Conservation (phyloP, 805 yeast genomes). For the Yamadazyma paraphyllophila region DNA sequence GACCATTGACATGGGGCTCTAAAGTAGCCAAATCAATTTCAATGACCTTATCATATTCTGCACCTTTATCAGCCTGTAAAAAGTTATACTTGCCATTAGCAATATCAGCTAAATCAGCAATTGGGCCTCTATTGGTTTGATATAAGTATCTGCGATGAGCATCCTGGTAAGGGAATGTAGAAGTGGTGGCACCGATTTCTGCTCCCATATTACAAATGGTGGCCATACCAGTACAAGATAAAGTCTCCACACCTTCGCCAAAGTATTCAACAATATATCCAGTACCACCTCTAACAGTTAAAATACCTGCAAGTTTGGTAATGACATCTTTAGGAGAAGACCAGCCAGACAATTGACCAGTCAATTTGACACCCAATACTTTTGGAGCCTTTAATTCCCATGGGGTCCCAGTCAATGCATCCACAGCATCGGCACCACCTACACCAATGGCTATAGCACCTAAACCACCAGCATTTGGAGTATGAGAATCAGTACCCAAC, state of each 20-base stretch:
- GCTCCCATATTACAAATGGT: conserved; percentile 99
- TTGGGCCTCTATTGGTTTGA: conserved; percentile 80
- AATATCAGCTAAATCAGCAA: conserved; percentile 75
- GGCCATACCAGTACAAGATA: conserved; percentile 98
- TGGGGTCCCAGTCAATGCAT: conserved; percentile 93
- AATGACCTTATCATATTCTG: conserved; percentile 87
- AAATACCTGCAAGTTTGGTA: conserved; percentile 83
- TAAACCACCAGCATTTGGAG: conserved; percentile 98
- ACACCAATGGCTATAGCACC: conserved; percentile 99
- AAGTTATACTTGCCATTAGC: conserved; percentile 56
- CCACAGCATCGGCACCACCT: conserved; percentile 99
- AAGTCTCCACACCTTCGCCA: conserved; percentile 86
- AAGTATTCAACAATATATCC: conserved; percentile 95
- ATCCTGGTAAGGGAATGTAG: conserved; percentile 90
- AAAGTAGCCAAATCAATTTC: conserved; percentile 83
- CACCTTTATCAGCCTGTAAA: conserved; percentile 82
- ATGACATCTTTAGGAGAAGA: conserved; percentile 96
- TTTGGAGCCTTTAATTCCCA: conserved; percentile 99
- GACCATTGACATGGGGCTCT: conserved; percentile 97
- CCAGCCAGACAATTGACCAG: conserved; percentile 91
- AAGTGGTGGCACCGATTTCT: conserved; percentile 98
- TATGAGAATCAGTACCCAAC: conserved; percentile 98
- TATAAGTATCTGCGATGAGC: conserved; percentile 75
- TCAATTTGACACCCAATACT: conserved; percentile 87
- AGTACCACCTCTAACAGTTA: conserved; percentile 98